phyloP scores from a whole-genome alignment of 495 filamentous ascomycete genomes.

The Penicillium cinerascens region DNA sequence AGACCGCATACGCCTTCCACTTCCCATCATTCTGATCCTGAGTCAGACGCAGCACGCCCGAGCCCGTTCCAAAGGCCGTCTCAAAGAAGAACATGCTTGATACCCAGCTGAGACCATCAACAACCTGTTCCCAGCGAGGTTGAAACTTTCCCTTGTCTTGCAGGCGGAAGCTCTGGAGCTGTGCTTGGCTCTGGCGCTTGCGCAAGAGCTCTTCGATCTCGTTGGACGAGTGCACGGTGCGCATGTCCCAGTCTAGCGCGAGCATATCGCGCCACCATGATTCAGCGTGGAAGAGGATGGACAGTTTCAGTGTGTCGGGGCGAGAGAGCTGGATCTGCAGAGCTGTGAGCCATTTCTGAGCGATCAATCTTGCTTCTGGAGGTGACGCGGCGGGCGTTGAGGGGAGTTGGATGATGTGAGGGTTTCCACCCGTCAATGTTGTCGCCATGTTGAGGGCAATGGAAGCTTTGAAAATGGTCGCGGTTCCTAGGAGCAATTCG shows the following conservation, averaged over 20 bases:
- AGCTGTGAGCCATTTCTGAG: conserved; percentile 38
- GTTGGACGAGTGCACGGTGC: conserved; percentile 46
- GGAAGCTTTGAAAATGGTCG: neutral
- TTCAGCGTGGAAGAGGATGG: conserved; percentile 48
- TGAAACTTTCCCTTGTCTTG: conserved; percentile 42
- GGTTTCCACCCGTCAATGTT: conserved; percentile 25
- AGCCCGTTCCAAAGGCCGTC: conserved; percentile 52
- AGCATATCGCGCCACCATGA: conserved; percentile 66
- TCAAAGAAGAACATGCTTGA: conserved; percentile 50
- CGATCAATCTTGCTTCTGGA: conserved; percentile 24
- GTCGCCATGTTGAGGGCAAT: conserved; percentile 15
- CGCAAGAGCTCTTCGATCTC: conserved; percentile 50
- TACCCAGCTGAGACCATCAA: conserved; percentile 49
- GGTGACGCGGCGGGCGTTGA: conserved; percentile 14
- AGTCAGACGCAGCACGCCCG: conserved; percentile 54
- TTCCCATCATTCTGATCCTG: conserved; percentile 38
- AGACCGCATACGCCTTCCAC: conserved; percentile 67
- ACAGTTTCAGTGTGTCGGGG: conserved; percentile 13
- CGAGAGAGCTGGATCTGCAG: conserved; percentile 23
- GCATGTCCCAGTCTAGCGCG: conserved; percentile 56
- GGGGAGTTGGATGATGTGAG: conserved; percentile 35
- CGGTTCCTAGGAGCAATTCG: neutral
- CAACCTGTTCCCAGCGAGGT: conserved; percentile 35
- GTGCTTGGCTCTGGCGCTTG: conserved; percentile 29
- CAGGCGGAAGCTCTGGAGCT: conserved; percentile 33